Evolutionary conservation across 208 protist genomes (phyloP).

Genomic region (Trypanosoma cruzi): DNA sequence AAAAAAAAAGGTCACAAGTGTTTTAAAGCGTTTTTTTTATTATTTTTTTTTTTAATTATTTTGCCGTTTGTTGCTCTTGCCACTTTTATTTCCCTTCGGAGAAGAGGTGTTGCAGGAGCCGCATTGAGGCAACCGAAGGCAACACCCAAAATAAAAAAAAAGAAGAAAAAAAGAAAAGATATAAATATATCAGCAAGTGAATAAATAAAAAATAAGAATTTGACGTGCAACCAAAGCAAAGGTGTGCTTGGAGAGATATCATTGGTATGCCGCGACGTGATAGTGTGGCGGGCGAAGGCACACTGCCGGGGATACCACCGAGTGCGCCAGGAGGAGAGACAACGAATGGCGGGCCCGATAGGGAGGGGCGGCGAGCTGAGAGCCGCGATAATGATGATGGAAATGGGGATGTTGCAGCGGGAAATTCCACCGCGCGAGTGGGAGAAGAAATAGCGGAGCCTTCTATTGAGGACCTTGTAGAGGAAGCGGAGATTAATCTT

Average conservation of each 20-base stretch:
- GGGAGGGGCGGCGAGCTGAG: not conserved
- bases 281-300: not conserved
- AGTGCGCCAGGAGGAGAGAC: not conserved
- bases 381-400: not conserved
- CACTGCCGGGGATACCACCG: not conserved
- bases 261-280: not conserved
- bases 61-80: not conserved
- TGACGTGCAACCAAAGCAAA: not conserved
- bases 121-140: not conserved
- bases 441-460: conserved; percentile 14
- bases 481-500: conserved; percentile 42
- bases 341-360: not conserved
- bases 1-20: not conserved
- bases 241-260: not conserved
- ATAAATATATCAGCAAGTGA: no score
- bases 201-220: no score
- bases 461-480: conserved; percentile 41
- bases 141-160: no score
- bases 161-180: no score
- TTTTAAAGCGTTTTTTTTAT: not conserved
- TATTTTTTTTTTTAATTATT: no score
- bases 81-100: not conserved
- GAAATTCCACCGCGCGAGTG: not conserved
- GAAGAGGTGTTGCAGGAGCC: not conserved
- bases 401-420: not conserved